Evolutionary conservation across 1,139 yeast species (phyloP).

Genomic region (Geotrichum cucujoidarum): DNA sequence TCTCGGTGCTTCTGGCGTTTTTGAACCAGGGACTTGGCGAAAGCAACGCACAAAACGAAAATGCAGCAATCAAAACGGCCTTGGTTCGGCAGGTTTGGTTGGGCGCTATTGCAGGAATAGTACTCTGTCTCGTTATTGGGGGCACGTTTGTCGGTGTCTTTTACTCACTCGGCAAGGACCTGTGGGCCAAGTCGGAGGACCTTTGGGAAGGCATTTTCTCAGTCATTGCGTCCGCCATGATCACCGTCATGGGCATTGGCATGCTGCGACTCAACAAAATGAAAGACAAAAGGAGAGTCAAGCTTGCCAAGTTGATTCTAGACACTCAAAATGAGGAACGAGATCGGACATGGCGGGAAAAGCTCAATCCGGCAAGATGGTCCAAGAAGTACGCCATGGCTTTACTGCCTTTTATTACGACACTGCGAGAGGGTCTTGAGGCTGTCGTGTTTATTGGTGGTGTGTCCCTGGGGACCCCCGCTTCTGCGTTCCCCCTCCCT

Average conservation of each 20-base stretch:
- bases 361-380: conserved; percentile 4
- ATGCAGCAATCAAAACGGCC: conserved; percentile 21
- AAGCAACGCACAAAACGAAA: conserved; percentile 1
- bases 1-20: conserved; percentile 84
- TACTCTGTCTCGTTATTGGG: conserved; percentile 73
- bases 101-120: conserved; percentile 69
- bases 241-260: conserved; percentile 85
- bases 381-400: conserved; percentile 70
- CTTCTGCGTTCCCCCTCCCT: conserved; percentile 72
- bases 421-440: conserved; percentile 85
- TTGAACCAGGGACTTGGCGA: conserved; percentile 67
- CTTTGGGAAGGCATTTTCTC: conserved; percentile 91
- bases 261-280: conserved; percentile 77
- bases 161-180: conserved; percentile 70
- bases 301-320: conserved; percentile 51
- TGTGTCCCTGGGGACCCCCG: conserved; percentile 51
- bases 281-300: conserved; percentile 82
- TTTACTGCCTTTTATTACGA: conserved; percentile 73
- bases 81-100: conserved; percentile 74
- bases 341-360: neutral
- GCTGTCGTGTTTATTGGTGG: conserved; percentile 91
- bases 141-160: conserved; percentile 69
- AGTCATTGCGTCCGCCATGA: conserved; percentile 70
- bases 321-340: conserved; percentile 35
- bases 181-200: conserved; percentile 79